Base-by-base conservation (phyloP, 352 stramenopile genomes). In the Globisporangium camurandrum region DNA sequence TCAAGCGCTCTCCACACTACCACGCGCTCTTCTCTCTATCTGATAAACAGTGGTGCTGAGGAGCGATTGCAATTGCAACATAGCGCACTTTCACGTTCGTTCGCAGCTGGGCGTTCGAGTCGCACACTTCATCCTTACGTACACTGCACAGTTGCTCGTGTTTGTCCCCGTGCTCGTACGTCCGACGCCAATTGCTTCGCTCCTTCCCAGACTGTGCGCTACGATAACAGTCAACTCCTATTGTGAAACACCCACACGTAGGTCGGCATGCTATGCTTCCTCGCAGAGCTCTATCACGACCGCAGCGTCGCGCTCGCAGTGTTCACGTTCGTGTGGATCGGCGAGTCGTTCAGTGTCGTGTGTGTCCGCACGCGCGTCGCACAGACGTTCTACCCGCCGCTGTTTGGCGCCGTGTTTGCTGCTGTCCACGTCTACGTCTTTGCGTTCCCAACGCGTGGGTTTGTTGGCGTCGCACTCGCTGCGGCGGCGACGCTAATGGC, bases 401-500 rank as follows among this genome's bases (percentile, higher is more conserved):
- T 97, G 8, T 96, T 98, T 67, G 97, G 97, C 57, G 75, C 94
- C 20, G 85, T 95, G 56, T 98, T 98, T 62, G 77, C 86, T 16
- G 57, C 97, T n/a, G 96, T 98, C 56, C 92, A 98, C 68, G 56
- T 97, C 22, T 98, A 98, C 70, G 85, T 97, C 54, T 96, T 97
- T 57, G 88, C 78, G 20, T 2, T 12, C 14, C 98, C 93, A 59
- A 88, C 93, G 30, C 87, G 95, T 56, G 93, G 93, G 12, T 98
- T 98, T 60, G 80, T 79, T 19, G 96, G 98, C 56, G 54, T 94
- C 11, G 93, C 88, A 7, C 63, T 98, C 19, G 24, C 39, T 1
- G 55, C 59, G 8, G 62, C 68, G 27, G 63, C 47, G 5, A 17
- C 76, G 24, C 44, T 77, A n/a, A 48, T 86, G 17, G 30, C 66